Evolutionary conservation across 2,329 filamentous ascomycete genomes (phyloP).

Genomic region (Neonectria coccinea): DNA sequence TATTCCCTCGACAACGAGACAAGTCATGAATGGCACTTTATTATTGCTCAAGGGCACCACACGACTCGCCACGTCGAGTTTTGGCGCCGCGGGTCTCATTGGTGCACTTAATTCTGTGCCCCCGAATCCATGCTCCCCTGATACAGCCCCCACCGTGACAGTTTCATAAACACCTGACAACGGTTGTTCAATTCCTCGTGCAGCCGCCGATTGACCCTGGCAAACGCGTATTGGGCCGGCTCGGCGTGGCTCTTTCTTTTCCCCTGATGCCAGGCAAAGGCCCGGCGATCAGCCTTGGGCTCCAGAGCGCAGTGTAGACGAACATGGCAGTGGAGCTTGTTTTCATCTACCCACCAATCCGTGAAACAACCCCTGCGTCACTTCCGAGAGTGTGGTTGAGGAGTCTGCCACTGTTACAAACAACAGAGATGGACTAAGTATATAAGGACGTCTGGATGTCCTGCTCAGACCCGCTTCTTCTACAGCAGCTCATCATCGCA

Average conservation of each 20-base stretch:
- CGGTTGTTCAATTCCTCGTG: neutral
- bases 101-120: neutral
- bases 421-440: neutral
- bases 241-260: neutral
- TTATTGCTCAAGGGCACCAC: neutral
- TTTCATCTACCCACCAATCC: neutral
- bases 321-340: neutral
- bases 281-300: neutral
- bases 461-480: neutral
- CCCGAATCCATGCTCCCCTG: neutral
- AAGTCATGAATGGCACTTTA: neutral
- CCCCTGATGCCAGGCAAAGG: neutral
- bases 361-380: neutral
- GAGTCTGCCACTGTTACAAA: neutral
- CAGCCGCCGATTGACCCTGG: neutral
- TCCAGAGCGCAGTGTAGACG: neutral
- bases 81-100: neutral
- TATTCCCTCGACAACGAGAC: neutral
- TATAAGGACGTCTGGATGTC: neutral
- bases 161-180: conserved; percentile 6
- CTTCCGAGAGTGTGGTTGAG: neutral
- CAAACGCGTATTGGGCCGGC: neutral
- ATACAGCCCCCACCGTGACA: conserved; percentile 2
- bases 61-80: neutral
- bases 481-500: neutral